Conservation (phyloP, 163 green algal genomes). For the Volvox carteri region DNA sequence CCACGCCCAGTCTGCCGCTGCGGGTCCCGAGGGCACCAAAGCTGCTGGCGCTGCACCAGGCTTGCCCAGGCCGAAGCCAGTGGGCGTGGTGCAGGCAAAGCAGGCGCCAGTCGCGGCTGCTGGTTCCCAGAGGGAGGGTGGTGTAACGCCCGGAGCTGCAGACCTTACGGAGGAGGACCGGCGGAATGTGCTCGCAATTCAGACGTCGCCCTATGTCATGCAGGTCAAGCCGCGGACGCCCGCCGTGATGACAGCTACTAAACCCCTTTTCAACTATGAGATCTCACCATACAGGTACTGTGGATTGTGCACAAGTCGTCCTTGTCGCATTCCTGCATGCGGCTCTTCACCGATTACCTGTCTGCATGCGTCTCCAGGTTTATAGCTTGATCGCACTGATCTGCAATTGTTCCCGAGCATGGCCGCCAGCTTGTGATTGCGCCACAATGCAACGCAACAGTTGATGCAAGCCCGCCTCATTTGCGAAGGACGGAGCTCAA, state of each 20-base stretch:
- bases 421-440: too few species aligned
- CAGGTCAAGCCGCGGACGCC: constrained; percentile 67
- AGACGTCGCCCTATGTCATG: constrained; percentile 70
- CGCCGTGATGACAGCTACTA: not conserved
- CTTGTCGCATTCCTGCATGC: too few species aligned
- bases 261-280: constrained; percentile 73
- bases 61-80: constrained; percentile 28
- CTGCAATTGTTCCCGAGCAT: too few species aligned
- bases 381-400: too few species aligned
- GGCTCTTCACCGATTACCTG: too few species aligned
- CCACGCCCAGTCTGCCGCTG: not conserved
- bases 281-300: constrained; percentile 88
- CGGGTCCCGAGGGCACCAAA: not conserved
- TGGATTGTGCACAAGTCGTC: too few species aligned
- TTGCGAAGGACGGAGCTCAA: too few species aligned
- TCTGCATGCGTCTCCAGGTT: too few species aligned
- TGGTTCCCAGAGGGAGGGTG: not conserved
- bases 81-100: not conserved
- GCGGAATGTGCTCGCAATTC: constrained; percentile 65
- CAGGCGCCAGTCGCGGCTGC: not conserved
- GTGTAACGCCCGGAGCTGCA: not conserved
- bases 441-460: too few species aligned
- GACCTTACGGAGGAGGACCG: constrained; percentile 61
- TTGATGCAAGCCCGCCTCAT: too few species aligned
- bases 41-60: constrained; percentile 1